Conservation (phyloP, 129 eudicot species). For the Ambrosia trifida region DNA sequence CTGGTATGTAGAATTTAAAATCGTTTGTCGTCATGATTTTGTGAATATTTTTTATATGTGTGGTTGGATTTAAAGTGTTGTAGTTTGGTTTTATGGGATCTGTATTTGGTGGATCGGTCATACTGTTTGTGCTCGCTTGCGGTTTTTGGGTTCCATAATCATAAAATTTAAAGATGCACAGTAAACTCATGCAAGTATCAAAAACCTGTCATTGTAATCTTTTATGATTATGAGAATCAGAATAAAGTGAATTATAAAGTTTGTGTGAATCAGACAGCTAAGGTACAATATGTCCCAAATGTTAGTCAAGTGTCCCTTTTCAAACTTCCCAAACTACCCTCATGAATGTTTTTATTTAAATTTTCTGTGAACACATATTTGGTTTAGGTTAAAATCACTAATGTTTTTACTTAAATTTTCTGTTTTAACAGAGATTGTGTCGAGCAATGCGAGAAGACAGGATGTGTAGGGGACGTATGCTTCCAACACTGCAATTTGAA, state of each 20-base stretch:
- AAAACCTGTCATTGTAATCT: neutral
- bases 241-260: neutral
- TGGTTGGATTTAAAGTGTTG: neutral
- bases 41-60: neutral
- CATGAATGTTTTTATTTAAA: too few species aligned
- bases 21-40: too few species aligned
- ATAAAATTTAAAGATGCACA: neutral
- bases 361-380: conserved; percentile 27
- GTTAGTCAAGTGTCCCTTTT: conserved; percentile 9
- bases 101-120: conserved; percentile 6
- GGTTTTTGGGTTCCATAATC: neutral
- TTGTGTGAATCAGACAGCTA: conserved; percentile 1
- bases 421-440: conserved; percentile 65
- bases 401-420: conserved; percentile 26
- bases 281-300: neutral
- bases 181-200: conserved; percentile 6
- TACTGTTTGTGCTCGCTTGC: conserved; percentile 1
- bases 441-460: conserved; percentile 86
- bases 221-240: neutral
- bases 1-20: neutral
- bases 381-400: conserved; percentile 17
- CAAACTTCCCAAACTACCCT: conserved; percentile 18
- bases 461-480: conserved; percentile 79
- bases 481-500: conserved; percentile 87
- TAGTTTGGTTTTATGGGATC: neutral